Percentiles rank a stretch among this genome's conserved stretches.
Conservation (phyloP, 1,284 basidiomycete genomes). For the Inonotus hispidus region DNA sequence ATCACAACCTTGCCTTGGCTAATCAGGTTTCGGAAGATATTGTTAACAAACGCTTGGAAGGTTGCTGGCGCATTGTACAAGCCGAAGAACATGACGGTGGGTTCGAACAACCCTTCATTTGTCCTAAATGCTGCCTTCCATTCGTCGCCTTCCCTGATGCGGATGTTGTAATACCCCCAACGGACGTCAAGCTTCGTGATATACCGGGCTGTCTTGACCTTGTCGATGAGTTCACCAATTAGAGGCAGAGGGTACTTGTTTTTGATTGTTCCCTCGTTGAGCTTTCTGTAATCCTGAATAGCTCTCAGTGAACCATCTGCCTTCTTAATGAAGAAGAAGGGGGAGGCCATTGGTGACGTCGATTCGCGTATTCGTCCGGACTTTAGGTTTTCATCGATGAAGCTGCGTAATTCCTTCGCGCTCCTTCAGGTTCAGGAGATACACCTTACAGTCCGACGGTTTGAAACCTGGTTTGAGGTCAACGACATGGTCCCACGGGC, state of each 20-base stretch:
- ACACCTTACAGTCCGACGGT: neutral
- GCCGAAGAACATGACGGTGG: neutral
- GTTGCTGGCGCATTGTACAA: neutral
- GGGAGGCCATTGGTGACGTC: neutral
- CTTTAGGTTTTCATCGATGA: neutral
- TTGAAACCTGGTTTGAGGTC: neutral
- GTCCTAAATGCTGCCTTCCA: neutral
- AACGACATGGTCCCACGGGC: neutral
- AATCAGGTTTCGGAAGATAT: neutral
- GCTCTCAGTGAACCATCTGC: neutral
- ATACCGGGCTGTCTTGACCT: constrained; percentile 25
- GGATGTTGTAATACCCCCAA: constrained; percentile 28
- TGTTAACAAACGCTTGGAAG: neutral
- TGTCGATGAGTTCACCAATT: constrained; percentile 31
- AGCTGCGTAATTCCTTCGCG: neutral
- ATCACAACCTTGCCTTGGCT: neutral
- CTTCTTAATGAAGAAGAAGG: neutral
- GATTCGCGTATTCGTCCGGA: neutral
- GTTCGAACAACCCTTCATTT: neutral
- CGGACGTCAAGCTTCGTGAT: constrained; percentile 35
- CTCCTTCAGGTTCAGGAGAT: neutral
- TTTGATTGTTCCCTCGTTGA: constrained; percentile 35
- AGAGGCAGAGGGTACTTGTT: constrained; percentile 34
- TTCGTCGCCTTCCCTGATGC: neutral
- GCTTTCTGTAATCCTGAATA: constrained; percentile 28